A percentile compares a stretch with the other conserved stretches of the same genome.
Evolutionary conservation across 169 alveolate genomes (phyloP).

Genomic region (Eimeria falciformis): DNA sequence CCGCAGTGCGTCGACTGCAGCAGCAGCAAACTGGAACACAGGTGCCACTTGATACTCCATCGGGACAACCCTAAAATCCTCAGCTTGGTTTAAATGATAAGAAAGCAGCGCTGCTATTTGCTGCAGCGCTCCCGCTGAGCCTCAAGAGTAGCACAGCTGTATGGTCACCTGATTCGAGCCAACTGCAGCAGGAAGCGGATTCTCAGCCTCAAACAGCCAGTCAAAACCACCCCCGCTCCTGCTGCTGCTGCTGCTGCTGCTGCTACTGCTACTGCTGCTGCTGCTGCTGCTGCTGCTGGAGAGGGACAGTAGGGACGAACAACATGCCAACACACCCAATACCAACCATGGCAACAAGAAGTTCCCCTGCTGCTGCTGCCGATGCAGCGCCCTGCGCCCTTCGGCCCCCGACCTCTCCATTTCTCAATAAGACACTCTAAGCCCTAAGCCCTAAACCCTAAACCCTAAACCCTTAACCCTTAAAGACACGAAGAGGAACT

Average conservation of each 20-base stretch:
- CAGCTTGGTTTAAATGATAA: slow-evolving; percentile 12
- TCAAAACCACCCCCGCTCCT: not conserved
- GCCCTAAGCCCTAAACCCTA: not conserved
- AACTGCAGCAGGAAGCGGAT: slow-evolving; percentile 50
- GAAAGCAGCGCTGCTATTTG: slow-evolving; percentile 5
- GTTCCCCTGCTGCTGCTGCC: slow-evolving; percentile 1
- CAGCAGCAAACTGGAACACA: slow-evolving; percentile 10
- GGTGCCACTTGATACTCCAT: slow-evolving; percentile 18
- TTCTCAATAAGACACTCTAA: not conserved
- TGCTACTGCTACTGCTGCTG: slow-evolving; percentile 30
- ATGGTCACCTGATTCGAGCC: slow-evolving; percentile 67
- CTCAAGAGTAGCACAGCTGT: slow-evolving; percentile 73
- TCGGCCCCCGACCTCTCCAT: not conserved
- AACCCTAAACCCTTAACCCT: not conserved
- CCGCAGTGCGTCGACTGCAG: slow-evolving; percentile 12
- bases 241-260: slow-evolving; percentile 50
- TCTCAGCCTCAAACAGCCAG: slow-evolving; percentile 63
- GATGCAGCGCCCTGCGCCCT: not conserved
- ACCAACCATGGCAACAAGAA: not conserved
- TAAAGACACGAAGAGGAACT: not conserved
- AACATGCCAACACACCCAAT: not conserved
- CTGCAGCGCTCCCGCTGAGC: slow-evolving; percentile 58
- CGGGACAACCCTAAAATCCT: slow-evolving; percentile 60
- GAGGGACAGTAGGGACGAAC: not conserved
- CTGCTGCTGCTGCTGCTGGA: not conserved